These are phyloP conservation scores for Tephrocybe sp. DNA, from an alignment of 768 basidiomycete genomes.

Conservation along the genomic window DNA sequence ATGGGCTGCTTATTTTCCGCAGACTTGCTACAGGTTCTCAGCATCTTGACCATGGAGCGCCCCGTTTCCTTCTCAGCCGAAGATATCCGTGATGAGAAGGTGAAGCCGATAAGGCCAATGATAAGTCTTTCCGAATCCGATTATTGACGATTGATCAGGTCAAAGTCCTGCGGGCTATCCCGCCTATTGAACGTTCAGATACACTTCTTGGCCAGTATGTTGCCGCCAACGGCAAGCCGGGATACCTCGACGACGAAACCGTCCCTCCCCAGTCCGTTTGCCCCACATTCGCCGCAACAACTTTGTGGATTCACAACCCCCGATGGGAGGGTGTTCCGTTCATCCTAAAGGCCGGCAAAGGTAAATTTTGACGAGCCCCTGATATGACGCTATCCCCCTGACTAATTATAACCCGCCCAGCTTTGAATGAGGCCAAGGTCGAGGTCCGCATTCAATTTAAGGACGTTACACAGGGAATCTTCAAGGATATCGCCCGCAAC, in stretches of 20 bases:
- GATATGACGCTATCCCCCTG: not conserved
- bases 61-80: slow-evolving; percentile 97
- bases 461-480: slow-evolving; percentile 95
- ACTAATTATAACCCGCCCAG: slow-evolving; percentile 39
- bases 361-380: slow-evolving; percentile 36
- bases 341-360: slow-evolving; percentile 97
- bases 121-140: not conserved
- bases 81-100: slow-evolving; percentile 99
- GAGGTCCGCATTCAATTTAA: slow-evolving; percentile 98
- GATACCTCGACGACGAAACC: slow-evolving; percentile 96
- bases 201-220: slow-evolving; percentile 95
- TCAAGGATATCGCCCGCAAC: slow-evolving; percentile 93
- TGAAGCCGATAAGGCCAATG: slow-evolving; percentile 24
- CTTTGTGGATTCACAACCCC: slow-evolving; percentile 90
- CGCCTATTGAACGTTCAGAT: slow-evolving; percentile 73
- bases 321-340: slow-evolving; percentile 99
- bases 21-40: slow-evolving; percentile 96
- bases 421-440: slow-evolving; percentile 97
- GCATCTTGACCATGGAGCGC: slow-evolving; percentile 94
- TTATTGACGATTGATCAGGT: slow-evolving; percentile 44
- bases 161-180: slow-evolving; percentile 91
- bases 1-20: slow-evolving; percentile 18
- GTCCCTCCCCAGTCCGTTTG: slow-evolving; percentile 90
- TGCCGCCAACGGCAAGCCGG: slow-evolving; percentile 86
- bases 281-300: slow-evolving; percentile 91